These are phyloP conservation scores for Rubroboletus pulcherrimus DNA, from an alignment of 768 basidiomycete species.

Conservation along the genomic window DNA sequence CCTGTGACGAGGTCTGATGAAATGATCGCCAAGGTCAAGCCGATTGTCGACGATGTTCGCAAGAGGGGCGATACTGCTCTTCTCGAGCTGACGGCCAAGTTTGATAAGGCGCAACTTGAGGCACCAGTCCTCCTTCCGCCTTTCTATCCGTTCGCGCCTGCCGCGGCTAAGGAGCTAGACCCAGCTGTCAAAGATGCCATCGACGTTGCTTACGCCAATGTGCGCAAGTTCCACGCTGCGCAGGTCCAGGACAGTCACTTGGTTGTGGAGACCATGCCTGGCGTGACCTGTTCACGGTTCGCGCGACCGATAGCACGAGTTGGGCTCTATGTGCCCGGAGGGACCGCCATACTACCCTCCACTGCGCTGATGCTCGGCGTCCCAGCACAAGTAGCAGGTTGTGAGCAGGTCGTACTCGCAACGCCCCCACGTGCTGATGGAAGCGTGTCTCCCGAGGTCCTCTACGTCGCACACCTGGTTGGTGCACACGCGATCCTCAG, in stretches of 20 bases:
- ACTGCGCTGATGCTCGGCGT: slow-evolving; percentile 98
- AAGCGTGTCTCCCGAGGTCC: slow-evolving; percentile 91
- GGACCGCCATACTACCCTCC: slow-evolving; percentile 92
- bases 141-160: slow-evolving; percentile 43
- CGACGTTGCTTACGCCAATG: slow-evolving; percentile 86
- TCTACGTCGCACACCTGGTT: slow-evolving; percentile 91
- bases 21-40: slow-evolving; percentile 80
- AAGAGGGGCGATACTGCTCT: slow-evolving; percentile 81
- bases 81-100: slow-evolving; percentile 85
- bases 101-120: slow-evolving; percentile 75
- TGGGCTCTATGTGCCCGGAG: slow-evolving; percentile 95
- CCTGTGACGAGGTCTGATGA: slow-evolving; percentile 74
- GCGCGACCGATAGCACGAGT: slow-evolving; percentile 94
- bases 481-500: slow-evolving; percentile 89
- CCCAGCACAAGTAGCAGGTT: slow-evolving; percentile 96
- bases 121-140: slow-evolving; percentile 77
- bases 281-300: slow-evolving; percentile 93
- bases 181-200: slow-evolving; percentile 74
- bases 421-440: slow-evolving; percentile 96
- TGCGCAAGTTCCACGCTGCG: slow-evolving; percentile 87
- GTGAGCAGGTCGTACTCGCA: slow-evolving; percentile 86
- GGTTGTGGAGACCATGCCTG: slow-evolving; percentile 95
- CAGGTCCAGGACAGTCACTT: slow-evolving; percentile 72
- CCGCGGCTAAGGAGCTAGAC: slow-evolving; percentile 58
- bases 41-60: slow-evolving; percentile 89